Evolutionary conservation across 2,329 filamentous ascomycete genomes (phyloP).

Genomic region (Aspergillus niger): DNA sequence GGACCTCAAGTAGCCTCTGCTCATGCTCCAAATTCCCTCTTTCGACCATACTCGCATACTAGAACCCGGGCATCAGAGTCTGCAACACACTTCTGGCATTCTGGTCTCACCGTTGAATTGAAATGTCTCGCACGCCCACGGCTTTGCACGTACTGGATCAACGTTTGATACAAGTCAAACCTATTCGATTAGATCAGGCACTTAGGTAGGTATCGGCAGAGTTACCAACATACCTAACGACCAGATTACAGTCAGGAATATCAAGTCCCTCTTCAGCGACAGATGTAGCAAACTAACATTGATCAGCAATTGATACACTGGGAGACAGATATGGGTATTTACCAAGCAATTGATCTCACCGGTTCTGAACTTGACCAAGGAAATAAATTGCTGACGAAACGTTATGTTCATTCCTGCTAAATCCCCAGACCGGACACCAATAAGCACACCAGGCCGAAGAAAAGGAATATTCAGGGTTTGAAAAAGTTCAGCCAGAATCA

Average conservation of each 20-base stretch:
- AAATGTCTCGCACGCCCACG: conserved; percentile 78
- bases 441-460: conserved; percentile 64
- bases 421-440: conserved; percentile 59
- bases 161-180: conserved; percentile 84
- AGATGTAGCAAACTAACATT: conserved; percentile 60
- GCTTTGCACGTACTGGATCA: conserved; percentile 95
- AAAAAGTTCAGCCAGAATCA: conserved; percentile 70
- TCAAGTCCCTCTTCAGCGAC: conserved; percentile 68
- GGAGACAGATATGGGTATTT: conserved; percentile 16
- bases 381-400: conserved; percentile 72
- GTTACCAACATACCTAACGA: conserved; percentile 48
- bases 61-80: conserved; percentile 9
- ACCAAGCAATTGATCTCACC: conserved; percentile 60
- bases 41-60: conserved; percentile 83
- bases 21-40: conserved; percentile 65
- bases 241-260: conserved; percentile 67
- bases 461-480: conserved; percentile 58
- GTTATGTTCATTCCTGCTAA: conserved; percentile 64
- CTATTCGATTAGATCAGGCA: conserved; percentile 40
- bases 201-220: not conserved
- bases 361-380: conserved; percentile 65
- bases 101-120: conserved; percentile 61
- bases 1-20: conserved; percentile 56
- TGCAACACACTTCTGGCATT: too few relatives aligned
- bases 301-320: conserved; percentile 10